phyloP scores from a whole-genome alignment of 345 rosid genomes.

The Eucalyptus regnans region DNA sequence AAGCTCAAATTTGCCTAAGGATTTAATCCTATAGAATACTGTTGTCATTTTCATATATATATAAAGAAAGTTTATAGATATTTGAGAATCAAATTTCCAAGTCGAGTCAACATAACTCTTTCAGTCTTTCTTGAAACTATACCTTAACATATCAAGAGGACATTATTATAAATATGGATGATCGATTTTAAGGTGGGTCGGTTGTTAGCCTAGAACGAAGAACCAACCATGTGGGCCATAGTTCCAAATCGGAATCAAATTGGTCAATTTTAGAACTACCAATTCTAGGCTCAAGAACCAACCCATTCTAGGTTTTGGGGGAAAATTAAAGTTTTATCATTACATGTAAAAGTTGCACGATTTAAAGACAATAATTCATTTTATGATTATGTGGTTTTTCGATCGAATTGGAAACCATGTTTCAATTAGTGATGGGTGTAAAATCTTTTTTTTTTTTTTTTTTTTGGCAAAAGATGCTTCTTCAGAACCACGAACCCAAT shows the following conservation, averaged over 20 bases:
- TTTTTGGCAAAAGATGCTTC: background rate
- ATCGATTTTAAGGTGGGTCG: fast-evolving
- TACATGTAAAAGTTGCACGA: fast-evolving
- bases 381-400: background rate
- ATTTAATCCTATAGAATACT: background rate
- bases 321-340: background rate
- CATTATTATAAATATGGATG: background rate
- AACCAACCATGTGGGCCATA: fast-evolving
- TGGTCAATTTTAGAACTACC: background rate
- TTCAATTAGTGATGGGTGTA: background rate
- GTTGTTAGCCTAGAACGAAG: fast-evolving
- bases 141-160: background rate
- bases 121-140: fast-evolving
- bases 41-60: background rate
- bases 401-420: background rate
- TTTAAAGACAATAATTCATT: background rate
- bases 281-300: background rate
- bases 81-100: background rate
- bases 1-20: background rate
- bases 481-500: fast-evolving
- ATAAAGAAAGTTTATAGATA: background rate
- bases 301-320: background rate
- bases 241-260: background rate
- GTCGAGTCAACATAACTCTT: background rate
- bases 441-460: background rate